These are phyloP conservation scores for Trypanosoma boissoni DNA, from an alignment of 208 protist genomes.

Conservation along the genomic window DNA sequence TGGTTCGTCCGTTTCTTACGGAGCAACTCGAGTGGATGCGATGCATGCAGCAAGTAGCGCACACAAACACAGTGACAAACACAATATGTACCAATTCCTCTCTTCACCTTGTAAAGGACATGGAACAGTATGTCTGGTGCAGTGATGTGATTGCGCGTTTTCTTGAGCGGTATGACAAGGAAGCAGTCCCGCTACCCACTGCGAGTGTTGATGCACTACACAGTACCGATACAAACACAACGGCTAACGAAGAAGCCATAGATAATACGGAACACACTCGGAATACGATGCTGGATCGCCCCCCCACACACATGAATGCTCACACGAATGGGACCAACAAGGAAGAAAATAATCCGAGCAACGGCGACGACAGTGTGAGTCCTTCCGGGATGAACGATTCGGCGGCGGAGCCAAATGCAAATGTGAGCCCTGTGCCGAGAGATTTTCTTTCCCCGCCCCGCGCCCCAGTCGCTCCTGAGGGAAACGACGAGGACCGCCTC, in stretches of 20 bases:
- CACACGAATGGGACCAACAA: too few relatives aligned
- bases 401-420: too few relatives aligned
- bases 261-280: too few relatives aligned
- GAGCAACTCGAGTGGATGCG: constrained; percentile 18
- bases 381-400: too few relatives aligned
- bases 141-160: constrained; percentile 11
- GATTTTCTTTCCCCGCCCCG: neutral
- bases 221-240: neutral
- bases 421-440: too few relatives aligned
- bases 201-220: neutral
- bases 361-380: too few relatives aligned
- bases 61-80: too few relatives aligned
- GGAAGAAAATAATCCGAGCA: too few relatives aligned
- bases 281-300: too few relatives aligned
- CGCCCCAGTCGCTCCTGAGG: neutral
- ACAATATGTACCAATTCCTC: neutral
- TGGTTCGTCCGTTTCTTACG: constrained; percentile 20
- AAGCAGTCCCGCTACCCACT: neutral
- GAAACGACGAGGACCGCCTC: neutral
- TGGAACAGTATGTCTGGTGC: constrained; percentile 3
- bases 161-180: constrained; percentile 11
- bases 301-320: too few relatives aligned
- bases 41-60: neutral
- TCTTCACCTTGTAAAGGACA: constrained; percentile 5
- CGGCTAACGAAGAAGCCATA: too few relatives aligned